Evolutionary conservation across 148 eudicot species (phyloP), one percentile per base, ranked within the genome.

Genomic region (Salicornia ramosissima): DNA sequence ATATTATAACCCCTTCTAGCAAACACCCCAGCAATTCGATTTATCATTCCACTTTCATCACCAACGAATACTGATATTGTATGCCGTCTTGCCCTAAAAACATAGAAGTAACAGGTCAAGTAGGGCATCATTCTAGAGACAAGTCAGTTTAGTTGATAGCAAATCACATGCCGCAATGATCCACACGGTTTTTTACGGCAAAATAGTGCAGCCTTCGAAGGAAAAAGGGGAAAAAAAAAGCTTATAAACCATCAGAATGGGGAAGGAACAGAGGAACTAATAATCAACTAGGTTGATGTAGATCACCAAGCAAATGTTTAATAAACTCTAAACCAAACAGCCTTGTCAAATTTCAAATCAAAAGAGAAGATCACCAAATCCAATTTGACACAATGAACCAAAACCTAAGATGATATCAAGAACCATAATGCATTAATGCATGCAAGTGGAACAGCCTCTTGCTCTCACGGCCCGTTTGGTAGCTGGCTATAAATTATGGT

Each of bases 41-140:
- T 90, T 58, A 93, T 93, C 79, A 93, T 93, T 67, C 98, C 96
- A 72, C 96, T 88, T 81, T 93, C 98, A 79, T 93, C 98, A 42
- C 98, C 96, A 77, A 93, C 98, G 77, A 90, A 90, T 51, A 93
- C 94, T 29, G 96, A 90, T 30, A 93, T 81, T 5, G 96, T 90
- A 74, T 93, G 96, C 42, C 94, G 80, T 70, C 81, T 85, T 54
- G 64, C 79, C 86, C 98, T 92, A 74, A 36, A 80, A 71, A 58
- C 6, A 52, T 11, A 30, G 21, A 36, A 59, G 21, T 21, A 45
- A 39, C 25, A 33, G 16, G 39, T 52, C 13, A 47, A 57, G 14
- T 43, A 13, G 28, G 12, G 29, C 51, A 52, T 52, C 36, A 28
- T 52, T 52, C 18, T 24, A 16, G n/a, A 66, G 21, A 57, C 15